Percentiles rank a stretch among this genome's conserved stretches.
phyloP scores from a whole-genome alignment of 1,139 yeast species.

The Hansenula anomala region DNA sequence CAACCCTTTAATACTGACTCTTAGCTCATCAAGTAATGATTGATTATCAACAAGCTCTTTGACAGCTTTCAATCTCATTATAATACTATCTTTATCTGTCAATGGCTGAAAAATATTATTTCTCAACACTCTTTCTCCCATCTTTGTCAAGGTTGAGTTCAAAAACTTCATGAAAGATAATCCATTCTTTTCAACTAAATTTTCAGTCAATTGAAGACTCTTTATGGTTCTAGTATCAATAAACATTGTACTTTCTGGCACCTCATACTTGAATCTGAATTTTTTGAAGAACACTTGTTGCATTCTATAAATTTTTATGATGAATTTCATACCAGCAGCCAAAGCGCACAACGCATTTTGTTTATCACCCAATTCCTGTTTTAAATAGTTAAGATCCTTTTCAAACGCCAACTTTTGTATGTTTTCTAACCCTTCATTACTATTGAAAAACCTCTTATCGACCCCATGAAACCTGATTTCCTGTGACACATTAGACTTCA shows the following conservation, averaged over 20 bases:
- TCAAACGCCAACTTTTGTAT: constrained; percentile 20
- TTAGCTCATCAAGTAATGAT: constrained; percentile 17
- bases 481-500: constrained; percentile 29
- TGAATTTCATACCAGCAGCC: constrained; percentile 29
- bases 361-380: constrained; percentile 23
- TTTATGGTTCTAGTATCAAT: constrained; percentile 34
- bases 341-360: constrained; percentile 30
- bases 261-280: constrained; percentile 33
- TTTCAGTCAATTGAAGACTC: constrained; percentile 34
- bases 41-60: constrained; percentile 26
- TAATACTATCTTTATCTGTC: constrained; percentile 30
- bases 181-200: constrained; percentile 25
- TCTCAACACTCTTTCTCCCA: constrained; percentile 39
- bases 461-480: constrained; percentile 22
- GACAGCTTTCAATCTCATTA: constrained; percentile 31
- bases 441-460: constrained; percentile 24
- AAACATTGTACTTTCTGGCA: constrained; percentile 37
- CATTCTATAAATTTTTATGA: constrained; percentile 6
- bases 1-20: constrained; percentile 23
- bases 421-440: constrained; percentile 20
- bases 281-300: constrained; percentile 18
- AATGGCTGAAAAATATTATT: constrained; percentile 41
- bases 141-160: constrained; percentile 36
- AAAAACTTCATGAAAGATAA: constrained; percentile 31
- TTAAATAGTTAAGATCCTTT: constrained; percentile 16